phyloP scores from a whole-genome alignment of 805 yeast genomes.

The Metschnikowia sp. region DNA sequence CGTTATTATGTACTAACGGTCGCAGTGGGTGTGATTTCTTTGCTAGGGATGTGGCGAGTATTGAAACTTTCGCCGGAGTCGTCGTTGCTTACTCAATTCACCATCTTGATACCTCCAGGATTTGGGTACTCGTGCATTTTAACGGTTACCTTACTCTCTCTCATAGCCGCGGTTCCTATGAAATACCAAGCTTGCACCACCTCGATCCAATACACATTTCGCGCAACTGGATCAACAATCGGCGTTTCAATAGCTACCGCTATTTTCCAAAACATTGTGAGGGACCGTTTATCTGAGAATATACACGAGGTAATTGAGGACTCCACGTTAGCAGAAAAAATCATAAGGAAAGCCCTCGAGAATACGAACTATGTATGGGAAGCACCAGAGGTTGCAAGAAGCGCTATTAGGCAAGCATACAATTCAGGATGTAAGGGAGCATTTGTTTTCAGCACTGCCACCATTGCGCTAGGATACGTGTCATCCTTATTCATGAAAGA shows the following conservation, averaged over 20 bases:
- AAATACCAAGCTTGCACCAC: constrained; percentile 81
- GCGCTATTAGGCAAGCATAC: constrained; percentile 50
- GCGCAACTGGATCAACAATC: constrained; percentile 82
- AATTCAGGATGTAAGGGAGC: constrained; percentile 51
- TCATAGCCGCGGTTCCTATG: constrained; percentile 70
- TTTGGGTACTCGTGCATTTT: constrained; percentile 63
- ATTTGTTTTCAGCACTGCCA: constrained; percentile 45
- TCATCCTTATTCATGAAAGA: constrained; percentile 52
- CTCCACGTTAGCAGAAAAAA: constrained; percentile 32
- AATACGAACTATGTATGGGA: constrained; percentile 50
- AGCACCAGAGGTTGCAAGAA: constrained; percentile 53
- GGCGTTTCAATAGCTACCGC: constrained; percentile 74
- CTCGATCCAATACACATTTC: constrained; percentile 83
- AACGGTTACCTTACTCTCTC: constrained; percentile 68
- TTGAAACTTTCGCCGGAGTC: constrained; percentile 30
- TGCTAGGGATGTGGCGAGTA: constrained; percentile 45
- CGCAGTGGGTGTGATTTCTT: constrained; percentile 37
- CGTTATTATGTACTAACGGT: constrained; percentile 51
- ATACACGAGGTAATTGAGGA: constrained; percentile 15
- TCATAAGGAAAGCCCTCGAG: constrained; percentile 52
- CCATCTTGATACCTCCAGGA: constrained; percentile 53
- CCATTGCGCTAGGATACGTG: constrained; percentile 39
- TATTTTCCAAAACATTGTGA: constrained; percentile 53
- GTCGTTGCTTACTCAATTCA: constrained; percentile 36
- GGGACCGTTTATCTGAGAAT: constrained; percentile 16